These are phyloP conservation scores for Chaetomium sp. DNA, from an alignment of 2,329 filamentous ascomycete species.

Conservation along the genomic window DNA sequence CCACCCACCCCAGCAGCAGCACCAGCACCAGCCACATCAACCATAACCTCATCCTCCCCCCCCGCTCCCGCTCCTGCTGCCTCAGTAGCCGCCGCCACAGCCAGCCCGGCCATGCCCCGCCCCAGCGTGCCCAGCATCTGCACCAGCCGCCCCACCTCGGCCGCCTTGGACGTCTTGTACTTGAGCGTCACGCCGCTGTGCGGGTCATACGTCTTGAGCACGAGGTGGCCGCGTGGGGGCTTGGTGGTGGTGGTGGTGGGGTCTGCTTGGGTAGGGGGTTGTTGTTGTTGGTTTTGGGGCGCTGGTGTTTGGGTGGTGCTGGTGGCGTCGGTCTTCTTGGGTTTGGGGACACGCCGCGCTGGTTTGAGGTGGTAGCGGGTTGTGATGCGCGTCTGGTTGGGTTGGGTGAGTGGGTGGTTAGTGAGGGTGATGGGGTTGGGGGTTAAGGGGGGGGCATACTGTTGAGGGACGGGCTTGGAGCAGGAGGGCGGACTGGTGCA, in stretches of 20 bases:
- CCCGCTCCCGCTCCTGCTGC: too few species aligned
- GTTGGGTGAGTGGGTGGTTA: not conserved
- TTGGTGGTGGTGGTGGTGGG: too few species aligned
- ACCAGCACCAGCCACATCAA: constrained; percentile 39
- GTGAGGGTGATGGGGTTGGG: constrained; percentile 15
- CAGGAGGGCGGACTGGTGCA: constrained; percentile 82
- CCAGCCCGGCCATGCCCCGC: constrained; percentile 64
- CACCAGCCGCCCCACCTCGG: constrained; percentile 84
- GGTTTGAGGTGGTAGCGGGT: constrained; percentile 82
- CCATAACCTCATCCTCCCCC: constrained; percentile 46
- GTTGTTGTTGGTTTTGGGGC: constrained; percentile 32
- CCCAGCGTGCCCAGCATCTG: constrained; percentile 74
- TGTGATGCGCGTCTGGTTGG: constrained; percentile 76
- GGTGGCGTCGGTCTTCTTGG: constrained; percentile 33
- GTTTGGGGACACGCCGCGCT: constrained; percentile 39
- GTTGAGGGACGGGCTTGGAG: constrained; percentile 83
- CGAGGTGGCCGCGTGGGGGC: constrained; percentile 68
- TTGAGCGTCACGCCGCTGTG: constrained; percentile 79
- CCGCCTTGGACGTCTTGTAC: constrained; percentile 87
- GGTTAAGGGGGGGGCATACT: constrained; percentile 54
- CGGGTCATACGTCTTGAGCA: constrained; percentile 88
- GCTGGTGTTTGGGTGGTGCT: constrained; percentile 31
- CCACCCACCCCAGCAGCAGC: too few species aligned
- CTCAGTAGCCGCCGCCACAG: constrained; percentile 39
- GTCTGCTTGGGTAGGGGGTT: constrained; percentile 14